These are phyloP conservation scores for Erigeron philadelphicus DNA, from an alignment of 140 eudicot genomes.

Conservation along the genomic window DNA sequence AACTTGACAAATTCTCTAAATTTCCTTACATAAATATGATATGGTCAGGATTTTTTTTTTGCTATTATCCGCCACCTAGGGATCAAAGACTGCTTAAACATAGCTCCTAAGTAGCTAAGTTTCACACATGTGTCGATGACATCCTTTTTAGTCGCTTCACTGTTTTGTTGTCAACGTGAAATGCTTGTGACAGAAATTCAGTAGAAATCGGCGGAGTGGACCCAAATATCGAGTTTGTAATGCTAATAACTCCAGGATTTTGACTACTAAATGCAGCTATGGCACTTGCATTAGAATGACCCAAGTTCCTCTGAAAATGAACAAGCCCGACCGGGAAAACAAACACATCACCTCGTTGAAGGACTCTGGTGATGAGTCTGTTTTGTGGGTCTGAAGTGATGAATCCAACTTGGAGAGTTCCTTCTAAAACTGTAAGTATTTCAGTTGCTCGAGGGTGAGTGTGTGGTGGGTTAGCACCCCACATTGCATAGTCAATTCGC, in stretches of 20 bases:
- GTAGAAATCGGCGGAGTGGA: conserved; percentile 30
- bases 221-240: conserved; percentile 34
- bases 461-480: conserved; percentile 47
- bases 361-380: conserved; percentile 36
- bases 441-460: conserved; percentile 48
- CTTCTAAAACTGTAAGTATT: conserved; percentile 34
- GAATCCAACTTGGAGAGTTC: conserved; percentile 40
- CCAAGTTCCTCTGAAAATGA: conserved; percentile 37
- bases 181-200: conserved; percentile 31
- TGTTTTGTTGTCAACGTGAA: conserved; percentile 28
- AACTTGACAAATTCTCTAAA: too few species aligned
- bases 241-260: conserved; percentile 35
- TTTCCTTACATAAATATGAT: too few species aligned
- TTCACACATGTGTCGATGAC: conserved; percentile 12
- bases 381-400: conserved; percentile 42
- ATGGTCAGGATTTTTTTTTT: too few species aligned
- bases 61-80: neutral
- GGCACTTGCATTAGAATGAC: conserved; percentile 31
- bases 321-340: conserved; percentile 41
- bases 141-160: conserved; percentile 23
- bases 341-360: conserved; percentile 38
- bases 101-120: neutral
- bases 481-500: conserved; percentile 36
- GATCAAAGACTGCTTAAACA: neutral
- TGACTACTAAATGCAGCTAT: conserved; percentile 42